A percentile compares a stretch with the other conserved stretches of the same genome.
phyloP scores from a whole-genome alignment of 352 stramenopile species.

The Globisporangium emineosum region DNA sequence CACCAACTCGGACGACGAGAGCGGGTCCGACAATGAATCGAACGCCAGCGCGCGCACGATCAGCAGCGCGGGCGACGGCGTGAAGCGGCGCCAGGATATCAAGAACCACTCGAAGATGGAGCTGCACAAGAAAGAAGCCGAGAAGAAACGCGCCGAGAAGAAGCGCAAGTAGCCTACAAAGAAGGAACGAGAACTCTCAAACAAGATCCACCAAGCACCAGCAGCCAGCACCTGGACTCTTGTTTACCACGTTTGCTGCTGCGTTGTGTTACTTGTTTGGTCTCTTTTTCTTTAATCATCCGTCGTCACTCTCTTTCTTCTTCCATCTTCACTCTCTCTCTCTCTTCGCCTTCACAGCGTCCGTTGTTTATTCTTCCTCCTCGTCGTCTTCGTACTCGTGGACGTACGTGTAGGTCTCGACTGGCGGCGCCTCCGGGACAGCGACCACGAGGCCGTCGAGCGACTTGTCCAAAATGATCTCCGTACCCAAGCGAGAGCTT shows the following conservation, averaged over 20 bases:
- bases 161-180: constrained; percentile 22
- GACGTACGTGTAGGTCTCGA: constrained; percentile 82
- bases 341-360: neutral
- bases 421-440: constrained; percentile 77
- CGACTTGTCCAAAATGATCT: constrained; percentile 85
- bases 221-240: neutral
- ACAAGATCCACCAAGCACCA: neutral
- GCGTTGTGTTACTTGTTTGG: neutral
- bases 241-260: neutral
- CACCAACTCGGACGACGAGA: constrained; percentile 20
- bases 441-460: constrained; percentile 87
- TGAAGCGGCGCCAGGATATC: constrained; percentile 59
- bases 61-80: constrained; percentile 15
- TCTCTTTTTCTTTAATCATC: constrained; percentile 5
- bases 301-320: neutral
- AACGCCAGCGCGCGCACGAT: constrained; percentile 3
- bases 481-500: constrained; percentile 81
- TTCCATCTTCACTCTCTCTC: constrained; percentile 2
- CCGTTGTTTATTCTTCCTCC: constrained; percentile 25
- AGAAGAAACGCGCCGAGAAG: constrained; percentile 40
- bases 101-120: constrained; percentile 61
- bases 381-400: constrained; percentile 88
- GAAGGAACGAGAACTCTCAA: neutral
- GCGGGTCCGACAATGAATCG: constrained; percentile 22
- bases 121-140: constrained; percentile 55